Evolutionary conservation across 768 basidiomycete genomes (phyloP), one percentile per base, ranked within the genome.

Genomic region (Lentinula lateritia): DNA sequence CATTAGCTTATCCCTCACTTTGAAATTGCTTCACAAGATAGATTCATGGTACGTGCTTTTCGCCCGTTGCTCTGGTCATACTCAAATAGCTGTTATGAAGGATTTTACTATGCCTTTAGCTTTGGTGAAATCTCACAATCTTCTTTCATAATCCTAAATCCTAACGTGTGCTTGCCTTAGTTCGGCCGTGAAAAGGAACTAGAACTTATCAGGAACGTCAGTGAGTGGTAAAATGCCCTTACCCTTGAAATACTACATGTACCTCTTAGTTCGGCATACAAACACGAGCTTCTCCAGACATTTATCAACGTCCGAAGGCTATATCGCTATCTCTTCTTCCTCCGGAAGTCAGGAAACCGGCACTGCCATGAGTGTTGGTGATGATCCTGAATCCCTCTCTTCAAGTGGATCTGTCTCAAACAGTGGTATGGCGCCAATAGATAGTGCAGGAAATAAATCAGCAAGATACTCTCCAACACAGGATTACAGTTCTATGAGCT

Each of bases 131-230:
- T 6, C 59, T 23, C 62, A 53, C 41, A 35, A 18, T 3, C 42
- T 32, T 20, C 13, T 46, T 42, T 39, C 38, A 56, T 6, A 53
- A 48, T 41, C 23, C 23, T 23, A 34, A 45, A 20, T 60, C 50
- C 50, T 62, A 50, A 62, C 28, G 38, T 39, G 38, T 12, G 15
- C 62, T 38, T 48, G 36, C 46, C 39, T 20, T 58, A 86, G 83
- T 90, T 87, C 67, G 89, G 89, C 6, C 80, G 89, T 50, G 87
- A 89, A 53, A 86, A 81, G 66, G 88, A 90, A 71, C 73, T 90
- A 1, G 88, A 90, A 48, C 73, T 76, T 48, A 86, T 91, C 60
- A 80, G 85, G 52, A 85, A 82, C 70, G 84, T 90, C 61, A 87
- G 82, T 83, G 66, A 76, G 81, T 83, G 52, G 18, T 16, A 18